Base-by-base conservation (phyloP, 2,329 filamentous ascomycete species). In the Rugonectria rugulosa region DNA sequence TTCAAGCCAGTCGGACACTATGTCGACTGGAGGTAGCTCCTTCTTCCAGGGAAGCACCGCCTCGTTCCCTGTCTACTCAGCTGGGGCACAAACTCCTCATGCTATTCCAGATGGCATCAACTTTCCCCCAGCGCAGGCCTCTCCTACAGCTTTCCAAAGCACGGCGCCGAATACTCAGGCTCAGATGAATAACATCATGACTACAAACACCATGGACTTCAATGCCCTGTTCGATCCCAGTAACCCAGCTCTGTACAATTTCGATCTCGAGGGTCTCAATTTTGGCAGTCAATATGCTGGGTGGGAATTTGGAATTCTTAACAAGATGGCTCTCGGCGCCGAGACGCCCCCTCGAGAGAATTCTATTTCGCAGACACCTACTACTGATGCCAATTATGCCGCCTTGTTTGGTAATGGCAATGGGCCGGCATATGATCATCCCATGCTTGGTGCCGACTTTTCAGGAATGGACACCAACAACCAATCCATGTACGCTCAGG, bases 281-380 rank as follows among this genome's bases (percentile, higher is more conserved):
- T 99, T 98, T 73, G 93, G 92, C 52, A 98, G 95, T 70, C 92
- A 96, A 62, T 99, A 98, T 70, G 94, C 93, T 57, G 94, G 93
- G 15, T 82, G 97, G 73, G 95, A 98, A 73, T 97, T 98, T 72
- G 90, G 92, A 49, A 97, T 98, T 85, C 84, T 99, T 0, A 92
- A 92, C 23, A 94, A 98, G 72, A 96, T 99, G 90, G 92, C 91
- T 5, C 62, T 75, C 11, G 56, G 91, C 12, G 89, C 87, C n/a
- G 91, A 95, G 65, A 90, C 87, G 14, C 87, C 89, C 6, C 85
- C 89, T 5, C 86, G 86, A 50, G 91, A 95, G 74, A 83, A 64
- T 73, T 81, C 70, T 64, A 73, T 71, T 70, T 81, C 71, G 2
- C 73, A 74, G 45, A 73, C 72, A 14, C 71, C 73, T 5, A 72